These are phyloP conservation scores for Podospora pseudoanserina DNA, from an alignment of 495 filamentous ascomycete species.

Conservation along the genomic window DNA sequence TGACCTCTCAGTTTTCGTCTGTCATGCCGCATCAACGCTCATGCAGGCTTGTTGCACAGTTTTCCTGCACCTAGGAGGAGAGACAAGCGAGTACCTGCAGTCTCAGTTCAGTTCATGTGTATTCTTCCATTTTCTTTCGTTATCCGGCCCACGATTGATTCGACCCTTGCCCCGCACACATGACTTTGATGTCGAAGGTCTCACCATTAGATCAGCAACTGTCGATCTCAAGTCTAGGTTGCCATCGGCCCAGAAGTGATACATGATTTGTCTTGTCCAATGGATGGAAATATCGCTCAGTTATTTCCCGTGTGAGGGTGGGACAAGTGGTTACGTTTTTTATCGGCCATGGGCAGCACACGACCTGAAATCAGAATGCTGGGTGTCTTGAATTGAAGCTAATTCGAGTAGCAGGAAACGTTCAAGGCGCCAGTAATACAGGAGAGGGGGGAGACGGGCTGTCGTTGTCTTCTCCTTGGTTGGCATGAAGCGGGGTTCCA, in stretches of 20 bases:
- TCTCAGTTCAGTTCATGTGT: neutral
- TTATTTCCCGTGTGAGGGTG: neutral
- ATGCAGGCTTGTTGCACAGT: neutral
- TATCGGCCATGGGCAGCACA: neutral
- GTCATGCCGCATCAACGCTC: slow-evolving; percentile 2
- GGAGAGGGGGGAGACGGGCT: no score
- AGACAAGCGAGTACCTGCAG: slow-evolving; percentile 2
- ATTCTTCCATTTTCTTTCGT: neutral
- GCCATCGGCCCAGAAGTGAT: neutral
- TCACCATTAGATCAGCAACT: neutral
- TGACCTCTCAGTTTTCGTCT: neutral
- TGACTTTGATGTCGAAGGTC: neutral
- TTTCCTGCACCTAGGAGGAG: neutral
- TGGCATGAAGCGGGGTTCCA: neutral
- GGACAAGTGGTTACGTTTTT: neutral
- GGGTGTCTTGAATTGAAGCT: neutral
- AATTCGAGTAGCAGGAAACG: neutral
- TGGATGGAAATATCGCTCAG: neutral
- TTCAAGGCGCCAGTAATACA: neutral
- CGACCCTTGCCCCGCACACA: neutral
- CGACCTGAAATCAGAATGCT: neutral
- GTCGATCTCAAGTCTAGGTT: neutral
- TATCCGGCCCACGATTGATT: neutral
- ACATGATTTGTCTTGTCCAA: neutral
- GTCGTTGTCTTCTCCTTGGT: neutral